Evolutionary conservation across 116 monocot genomes (phyloP).

Genomic region (Dioscorea cayenensis): DNA sequence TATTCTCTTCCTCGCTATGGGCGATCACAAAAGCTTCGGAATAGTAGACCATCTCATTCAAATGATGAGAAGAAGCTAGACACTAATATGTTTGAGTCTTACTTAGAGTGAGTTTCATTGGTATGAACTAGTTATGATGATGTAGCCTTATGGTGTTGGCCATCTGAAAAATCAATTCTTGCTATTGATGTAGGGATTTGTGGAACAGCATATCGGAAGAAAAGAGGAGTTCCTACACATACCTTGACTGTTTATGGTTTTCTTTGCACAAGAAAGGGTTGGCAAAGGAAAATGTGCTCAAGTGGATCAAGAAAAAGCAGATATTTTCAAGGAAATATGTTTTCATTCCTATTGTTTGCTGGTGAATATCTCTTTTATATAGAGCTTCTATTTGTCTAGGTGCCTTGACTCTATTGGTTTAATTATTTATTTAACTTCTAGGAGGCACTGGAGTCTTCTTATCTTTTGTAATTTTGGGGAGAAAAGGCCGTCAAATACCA

Average conservation of each 20-base stretch:
- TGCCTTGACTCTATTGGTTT: too few species aligned
- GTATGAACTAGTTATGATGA: background rate
- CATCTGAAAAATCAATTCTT: slow-evolving; percentile 6
- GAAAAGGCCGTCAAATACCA: slow-evolving; percentile 18
- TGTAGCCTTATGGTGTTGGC: background rate
- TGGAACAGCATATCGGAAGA: slow-evolving; percentile 51
- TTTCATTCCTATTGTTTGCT: slow-evolving; percentile 76
- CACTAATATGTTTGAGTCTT: slow-evolving; percentile 5
- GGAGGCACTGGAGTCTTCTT: slow-evolving; percentile 79
- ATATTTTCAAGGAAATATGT: slow-evolving; percentile 63
- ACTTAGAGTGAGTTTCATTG: slow-evolving; percentile 3
- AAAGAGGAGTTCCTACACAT: slow-evolving; percentile 39
- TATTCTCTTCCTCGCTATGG: background rate
- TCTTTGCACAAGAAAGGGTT: slow-evolving; percentile 34
- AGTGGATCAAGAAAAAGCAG: slow-evolving; percentile 54
- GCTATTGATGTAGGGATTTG: slow-evolving; percentile 29
- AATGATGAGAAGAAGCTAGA: slow-evolving; percentile 6
- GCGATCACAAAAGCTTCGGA: background rate
- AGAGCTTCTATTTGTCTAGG: background rate
- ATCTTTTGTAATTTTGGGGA: slow-evolving; percentile 74
- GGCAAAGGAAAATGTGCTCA: slow-evolving; percentile 42
- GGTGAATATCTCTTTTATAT: slow-evolving; percentile 24
- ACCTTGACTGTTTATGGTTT: slow-evolving; percentile 76
- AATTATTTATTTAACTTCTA: slow-evolving; percentile 1
- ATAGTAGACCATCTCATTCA: background rate